These are phyloP conservation scores for Populus deltoides DNA, from an alignment of 345 rosid species.

Conservation along the genomic window DNA sequence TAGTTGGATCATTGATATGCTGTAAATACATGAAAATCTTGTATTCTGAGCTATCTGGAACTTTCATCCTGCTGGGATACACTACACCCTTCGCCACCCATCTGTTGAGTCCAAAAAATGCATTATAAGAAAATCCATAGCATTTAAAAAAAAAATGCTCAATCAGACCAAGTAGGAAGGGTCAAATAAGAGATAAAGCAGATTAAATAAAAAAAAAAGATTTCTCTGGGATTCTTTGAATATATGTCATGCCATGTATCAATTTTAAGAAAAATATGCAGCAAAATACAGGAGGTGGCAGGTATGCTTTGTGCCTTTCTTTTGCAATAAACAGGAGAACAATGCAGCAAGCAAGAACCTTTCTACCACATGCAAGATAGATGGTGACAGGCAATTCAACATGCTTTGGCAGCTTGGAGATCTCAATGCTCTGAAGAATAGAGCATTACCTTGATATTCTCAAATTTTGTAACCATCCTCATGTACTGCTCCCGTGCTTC, in stretches of 20 bases:
- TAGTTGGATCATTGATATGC: conserved; percentile 6
- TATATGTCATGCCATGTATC: not conserved
- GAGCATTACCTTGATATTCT: conserved; percentile 31
- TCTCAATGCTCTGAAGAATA: not conserved
- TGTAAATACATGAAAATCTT: not conserved
- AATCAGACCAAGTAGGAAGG: not conserved
- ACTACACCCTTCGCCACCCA: conserved; percentile 20
- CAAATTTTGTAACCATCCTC: conserved; percentile 45
- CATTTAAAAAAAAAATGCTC: not conserved
- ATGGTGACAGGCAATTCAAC: not conserved
- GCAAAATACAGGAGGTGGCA: not conserved
- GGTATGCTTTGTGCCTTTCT: not conserved
- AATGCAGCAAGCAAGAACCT: not conserved
- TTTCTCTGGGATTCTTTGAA: not conserved
- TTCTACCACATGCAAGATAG: not conserved
- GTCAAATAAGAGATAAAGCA: not conserved
- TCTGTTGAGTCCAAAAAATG: conserved; percentile 17
- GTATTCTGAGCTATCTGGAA: not conserved
- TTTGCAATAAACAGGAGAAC: not conserved
- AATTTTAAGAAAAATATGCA: not conserved
- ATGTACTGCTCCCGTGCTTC: conserved; percentile 63
- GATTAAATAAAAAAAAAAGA: not conserved
- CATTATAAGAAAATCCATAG: not conserved
- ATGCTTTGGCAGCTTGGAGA: not conserved
- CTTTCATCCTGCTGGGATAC: conserved; percentile 2